Evolutionary conservation across 345 rosid genomes (phyloP).

Genomic region (Stellera chamaejasme): DNA sequence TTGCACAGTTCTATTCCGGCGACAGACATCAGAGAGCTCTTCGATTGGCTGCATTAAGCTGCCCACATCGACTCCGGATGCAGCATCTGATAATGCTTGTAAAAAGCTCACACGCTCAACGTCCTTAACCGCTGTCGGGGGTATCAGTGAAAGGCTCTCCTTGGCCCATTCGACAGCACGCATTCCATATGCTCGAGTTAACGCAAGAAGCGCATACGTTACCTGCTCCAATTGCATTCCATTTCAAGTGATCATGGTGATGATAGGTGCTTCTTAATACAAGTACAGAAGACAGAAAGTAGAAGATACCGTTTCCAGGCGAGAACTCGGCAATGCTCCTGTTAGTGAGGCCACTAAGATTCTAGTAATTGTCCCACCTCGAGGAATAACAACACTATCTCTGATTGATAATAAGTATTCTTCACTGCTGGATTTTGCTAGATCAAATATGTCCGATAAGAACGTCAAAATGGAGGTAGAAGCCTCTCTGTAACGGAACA

Average conservation of each 20-base stretch:
- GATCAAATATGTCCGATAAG: constrained; percentile 84
- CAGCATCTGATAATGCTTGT: constrained; percentile 63
- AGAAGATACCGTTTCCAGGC: constrained; percentile 65
- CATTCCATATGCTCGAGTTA: constrained; percentile 54
- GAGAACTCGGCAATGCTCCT: constrained; percentile 96
- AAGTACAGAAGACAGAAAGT: neutral
- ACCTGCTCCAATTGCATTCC: constrained; percentile 31
- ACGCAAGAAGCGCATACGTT: constrained; percentile 63
- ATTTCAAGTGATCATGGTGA: neutral
- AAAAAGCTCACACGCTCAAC: constrained; percentile 61
- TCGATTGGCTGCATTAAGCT: constrained; percentile 55
- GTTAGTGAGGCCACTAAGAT: constrained; percentile 77
- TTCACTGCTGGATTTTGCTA: constrained; percentile 52
- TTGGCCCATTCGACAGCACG: constrained; percentile 78
- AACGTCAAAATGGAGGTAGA: constrained; percentile 88
- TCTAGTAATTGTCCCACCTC: constrained; percentile 77
- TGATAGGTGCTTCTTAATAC: neutral
- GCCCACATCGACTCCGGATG: constrained; percentile 64
- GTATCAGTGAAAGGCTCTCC: constrained; percentile 62
- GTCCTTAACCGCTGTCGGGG: constrained; percentile 67
- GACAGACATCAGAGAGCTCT: constrained; percentile 89
- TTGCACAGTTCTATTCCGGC: constrained; percentile 86
- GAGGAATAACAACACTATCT: constrained; percentile 67
- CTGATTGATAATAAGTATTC: constrained; percentile 59
- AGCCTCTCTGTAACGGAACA: constrained; percentile 66